phyloP scores from a whole-genome alignment of 768 basidiomycete species.

The Tulasnella sp. region DNA sequence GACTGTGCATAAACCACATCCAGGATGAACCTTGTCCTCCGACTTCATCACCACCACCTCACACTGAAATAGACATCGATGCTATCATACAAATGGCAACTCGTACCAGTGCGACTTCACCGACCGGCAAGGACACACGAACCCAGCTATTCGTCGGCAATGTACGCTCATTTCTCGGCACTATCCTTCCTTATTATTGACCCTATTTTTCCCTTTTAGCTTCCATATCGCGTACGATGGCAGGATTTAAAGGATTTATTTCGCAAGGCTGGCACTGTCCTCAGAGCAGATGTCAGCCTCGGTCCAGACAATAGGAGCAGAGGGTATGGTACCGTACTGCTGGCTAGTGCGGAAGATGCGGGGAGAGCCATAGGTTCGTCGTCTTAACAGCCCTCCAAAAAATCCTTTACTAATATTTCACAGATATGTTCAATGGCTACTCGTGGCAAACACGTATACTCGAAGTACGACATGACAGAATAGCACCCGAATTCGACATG shows the following conservation, averaged over 20 bases:
- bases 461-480: conserved; percentile 81
- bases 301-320: conserved; percentile 84
- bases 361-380: conserved; percentile 59
- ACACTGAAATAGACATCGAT: conserved; percentile 72
- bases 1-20: no score
- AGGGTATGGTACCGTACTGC: conserved; percentile 86
- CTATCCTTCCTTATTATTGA: conserved; percentile 12
- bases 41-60: no score
- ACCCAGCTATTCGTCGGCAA: conserved; percentile 96
- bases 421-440: conserved; percentile 89
- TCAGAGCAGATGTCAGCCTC: conserved; percentile 46
- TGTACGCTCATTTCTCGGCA: conserved; percentile 36
- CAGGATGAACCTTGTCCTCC: no score
- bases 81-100: conserved; percentile 88
- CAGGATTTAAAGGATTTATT: conserved; percentile 99
- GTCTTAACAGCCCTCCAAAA: no score
- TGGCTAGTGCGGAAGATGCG: conserved; percentile 90
- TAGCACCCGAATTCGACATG: conserved; percentile 47
- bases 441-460: conserved; percentile 91
- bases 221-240: conserved; percentile 96
- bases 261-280: conserved; percentile 81
- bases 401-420: not conserved
- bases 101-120: conserved; percentile 34
- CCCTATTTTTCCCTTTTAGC: conserved; percentile 32
- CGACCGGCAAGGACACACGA: conserved; percentile 59